phyloP scores from a whole-genome alignment of 2,329 filamentous ascomycete genomes.

The Harringtonia aguacate region DNA sequence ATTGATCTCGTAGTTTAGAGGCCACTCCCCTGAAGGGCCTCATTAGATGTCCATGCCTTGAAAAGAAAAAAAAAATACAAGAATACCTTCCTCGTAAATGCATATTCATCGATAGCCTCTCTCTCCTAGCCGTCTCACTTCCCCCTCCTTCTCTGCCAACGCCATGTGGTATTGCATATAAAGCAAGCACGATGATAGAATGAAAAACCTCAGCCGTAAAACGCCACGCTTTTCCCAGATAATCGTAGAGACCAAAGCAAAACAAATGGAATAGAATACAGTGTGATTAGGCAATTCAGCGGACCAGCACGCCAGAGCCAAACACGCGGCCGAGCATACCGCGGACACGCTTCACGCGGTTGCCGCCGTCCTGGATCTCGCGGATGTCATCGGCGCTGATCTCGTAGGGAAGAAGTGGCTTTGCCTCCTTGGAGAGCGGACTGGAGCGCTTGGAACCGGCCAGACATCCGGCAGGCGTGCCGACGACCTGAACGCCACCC shows the following conservation, averaged over 20 bases:
- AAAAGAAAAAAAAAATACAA: neutral
- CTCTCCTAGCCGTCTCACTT: neutral
- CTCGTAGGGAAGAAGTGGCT: slow-evolving; percentile 40
- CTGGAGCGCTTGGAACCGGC: slow-evolving; percentile 11
- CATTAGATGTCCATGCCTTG: slow-evolving; percentile 4
- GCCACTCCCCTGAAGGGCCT: slow-evolving; percentile 1
- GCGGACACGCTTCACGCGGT: slow-evolving; percentile 35
- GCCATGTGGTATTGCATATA: slow-evolving; percentile 1
- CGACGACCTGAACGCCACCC: slow-evolving; percentile 20
- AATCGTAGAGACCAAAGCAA: neutral
- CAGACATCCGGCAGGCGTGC: slow-evolving; percentile 13
- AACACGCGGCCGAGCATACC: slow-evolving; percentile 46
- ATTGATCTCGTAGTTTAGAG: no score
- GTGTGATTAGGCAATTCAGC: slow-evolving; percentile 15
- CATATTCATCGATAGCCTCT: neutral
- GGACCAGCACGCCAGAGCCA: slow-evolving; percentile 25
- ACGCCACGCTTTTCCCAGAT: slow-evolving; percentile 10
- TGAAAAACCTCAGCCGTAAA: slow-evolving; percentile 1
- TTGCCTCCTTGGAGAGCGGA: slow-evolving; percentile 7
- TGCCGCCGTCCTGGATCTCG: slow-evolving; percentile 35
- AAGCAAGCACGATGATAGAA: neutral
- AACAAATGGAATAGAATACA: slow-evolving; percentile 2
- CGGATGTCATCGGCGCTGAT: slow-evolving; percentile 41
- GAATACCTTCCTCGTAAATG: neutral
- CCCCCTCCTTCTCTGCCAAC: neutral